These are phyloP conservation scores for Pestalotiopsis sp. DNA, from an alignment of 2,329 filamentous ascomycete species.

Conservation along the genomic window DNA sequence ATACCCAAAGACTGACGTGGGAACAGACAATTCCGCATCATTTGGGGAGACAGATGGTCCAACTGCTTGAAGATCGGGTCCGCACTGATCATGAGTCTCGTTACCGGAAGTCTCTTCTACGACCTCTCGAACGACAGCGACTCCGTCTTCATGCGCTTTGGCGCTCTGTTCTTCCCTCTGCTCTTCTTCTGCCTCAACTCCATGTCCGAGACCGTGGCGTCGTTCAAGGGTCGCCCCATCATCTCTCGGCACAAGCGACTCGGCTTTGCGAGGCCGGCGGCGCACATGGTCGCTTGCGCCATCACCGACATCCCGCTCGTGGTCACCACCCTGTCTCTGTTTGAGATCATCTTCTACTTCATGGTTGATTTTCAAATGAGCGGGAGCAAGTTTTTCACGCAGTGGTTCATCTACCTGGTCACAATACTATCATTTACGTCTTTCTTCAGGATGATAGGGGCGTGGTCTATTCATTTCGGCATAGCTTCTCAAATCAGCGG, in stretches of 20 bases:
- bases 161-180: slow-evolving; percentile 36
- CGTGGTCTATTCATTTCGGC: slow-evolving; percentile 55
- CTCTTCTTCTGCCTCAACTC: slow-evolving; percentile 48
- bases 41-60: slow-evolving; percentile 33
- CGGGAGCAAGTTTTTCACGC: slow-evolving; percentile 59
- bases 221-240: slow-evolving; percentile 33
- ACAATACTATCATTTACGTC: slow-evolving; percentile 64
- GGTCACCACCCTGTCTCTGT: slow-evolving; percentile 53
- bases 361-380: slow-evolving; percentile 32
- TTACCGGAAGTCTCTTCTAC: slow-evolving; percentile 69
- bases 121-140: slow-evolving; percentile 56
- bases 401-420: slow-evolving; percentile 61
- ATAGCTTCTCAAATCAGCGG: slow-evolving; percentile 29
- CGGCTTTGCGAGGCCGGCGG: slow-evolving; percentile 33
- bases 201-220: slow-evolving; percentile 34
- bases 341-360: slow-evolving; percentile 43
- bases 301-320: slow-evolving; percentile 47
- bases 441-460: slow-evolving; percentile 68
- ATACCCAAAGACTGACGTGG: not conserved
- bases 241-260: slow-evolving; percentile 34
- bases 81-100: slow-evolving; percentile 66
- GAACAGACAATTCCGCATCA: slow-evolving; percentile 32
- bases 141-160: slow-evolving; percentile 55
- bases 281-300: slow-evolving; percentile 40
- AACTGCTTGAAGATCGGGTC: slow-evolving; percentile 49